Percentiles rank a stretch among this genome's conserved stretches.
These are phyloP conservation scores for Excoecaria cochinchinensis DNA, from an alignment of 345 rosid species.

Conservation along the genomic window DNA sequence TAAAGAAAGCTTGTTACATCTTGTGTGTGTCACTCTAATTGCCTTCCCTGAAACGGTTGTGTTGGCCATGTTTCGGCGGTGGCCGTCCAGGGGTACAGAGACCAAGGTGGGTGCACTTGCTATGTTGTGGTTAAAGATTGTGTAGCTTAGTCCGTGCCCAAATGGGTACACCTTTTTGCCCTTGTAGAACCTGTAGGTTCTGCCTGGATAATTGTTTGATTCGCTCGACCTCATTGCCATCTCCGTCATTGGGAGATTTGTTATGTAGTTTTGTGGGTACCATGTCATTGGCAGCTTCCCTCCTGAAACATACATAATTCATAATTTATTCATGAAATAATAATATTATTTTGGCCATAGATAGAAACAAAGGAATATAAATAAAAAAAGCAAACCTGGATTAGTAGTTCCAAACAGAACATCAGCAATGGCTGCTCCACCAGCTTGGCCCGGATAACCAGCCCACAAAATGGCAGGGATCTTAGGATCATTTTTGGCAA, in stretches of 20 bases:
- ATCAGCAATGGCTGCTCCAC: slow-evolving; percentile 34
- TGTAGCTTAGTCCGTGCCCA: slow-evolving; percentile 84
- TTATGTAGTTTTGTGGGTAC: slow-evolving; percentile 34
- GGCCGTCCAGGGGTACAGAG: slow-evolving; percentile 49
- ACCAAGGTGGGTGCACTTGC: slow-evolving; percentile 55
- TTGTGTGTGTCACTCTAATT: slow-evolving; percentile 66
- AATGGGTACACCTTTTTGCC: slow-evolving; percentile 82
- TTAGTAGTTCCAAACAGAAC: slow-evolving; percentile 26
- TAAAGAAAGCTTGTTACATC: slow-evolving; percentile 48
- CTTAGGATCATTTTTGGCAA: slow-evolving; percentile 23
- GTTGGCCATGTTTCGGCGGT: slow-evolving; percentile 36
- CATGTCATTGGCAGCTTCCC: slow-evolving; percentile 39
- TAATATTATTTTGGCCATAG: no score
- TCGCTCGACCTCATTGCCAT: slow-evolving; percentile 31
- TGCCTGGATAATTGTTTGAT: slow-evolving; percentile 23
- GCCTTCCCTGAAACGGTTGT: slow-evolving; percentile 48
- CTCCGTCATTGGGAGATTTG: slow-evolving; percentile 32
- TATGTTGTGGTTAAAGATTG: slow-evolving; percentile 52
- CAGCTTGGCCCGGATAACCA: slow-evolving; percentile 35
- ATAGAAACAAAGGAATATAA: no score
- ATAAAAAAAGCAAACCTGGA: slow-evolving; percentile 16
- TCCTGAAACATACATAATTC: slow-evolving; percentile 8
- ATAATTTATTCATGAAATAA: no score
- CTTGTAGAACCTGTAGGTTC: slow-evolving; percentile 58
- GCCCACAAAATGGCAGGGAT: slow-evolving; percentile 29